Conservation (phyloP, 768 basidiomycete species). For the Tylopilus felleus region DNA sequence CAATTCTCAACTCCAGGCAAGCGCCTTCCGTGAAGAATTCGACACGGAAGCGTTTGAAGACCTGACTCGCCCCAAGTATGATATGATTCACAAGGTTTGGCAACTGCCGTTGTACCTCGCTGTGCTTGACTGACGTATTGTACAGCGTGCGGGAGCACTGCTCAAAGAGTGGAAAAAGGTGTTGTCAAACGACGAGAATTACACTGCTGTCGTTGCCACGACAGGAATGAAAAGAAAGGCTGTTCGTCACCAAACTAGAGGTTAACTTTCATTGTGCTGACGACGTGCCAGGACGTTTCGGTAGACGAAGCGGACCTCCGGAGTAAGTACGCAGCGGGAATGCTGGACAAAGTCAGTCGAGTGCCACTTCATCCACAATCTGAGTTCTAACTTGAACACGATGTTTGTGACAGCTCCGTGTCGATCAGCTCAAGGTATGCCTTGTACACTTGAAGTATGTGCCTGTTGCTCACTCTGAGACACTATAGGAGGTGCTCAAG, state of each 20-base stretch:
- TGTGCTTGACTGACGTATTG: not conserved
- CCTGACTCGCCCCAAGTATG: conserved; percentile 71
- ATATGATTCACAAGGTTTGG: conserved; percentile 73
- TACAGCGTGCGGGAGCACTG: conserved; percentile 62
- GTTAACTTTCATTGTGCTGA: not conserved
- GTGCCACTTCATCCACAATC: not conserved
- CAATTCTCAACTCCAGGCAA: conserved; percentile 87
- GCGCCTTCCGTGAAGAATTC: conserved; percentile 89
- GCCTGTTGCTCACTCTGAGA: not conserved
- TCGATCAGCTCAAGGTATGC: conserved; percentile 74
- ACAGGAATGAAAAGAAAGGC: conserved; percentile 69
- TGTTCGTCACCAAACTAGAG: conserved; percentile 39
- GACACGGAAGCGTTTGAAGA: conserved; percentile 78
- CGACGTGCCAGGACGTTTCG: conserved; percentile 47
- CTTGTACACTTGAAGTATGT: not conserved
- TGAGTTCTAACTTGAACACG: conserved; percentile 9
- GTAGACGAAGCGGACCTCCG: conserved; percentile 74
- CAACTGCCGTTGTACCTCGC: not conserved
- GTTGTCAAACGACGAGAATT: conserved; percentile 61
- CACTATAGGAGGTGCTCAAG: conserved; percentile 65
- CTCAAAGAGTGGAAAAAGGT: conserved; percentile 70
- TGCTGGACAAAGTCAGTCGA: conserved; percentile 59
- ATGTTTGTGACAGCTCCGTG: conserved; percentile 57
- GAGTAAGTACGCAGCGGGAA: conserved; percentile 57
- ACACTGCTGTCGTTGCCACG: conserved; percentile 45